Evolutionary conservation across 768 basidiomycete genomes (phyloP).

Genomic region (Suillus spraguei): DNA sequence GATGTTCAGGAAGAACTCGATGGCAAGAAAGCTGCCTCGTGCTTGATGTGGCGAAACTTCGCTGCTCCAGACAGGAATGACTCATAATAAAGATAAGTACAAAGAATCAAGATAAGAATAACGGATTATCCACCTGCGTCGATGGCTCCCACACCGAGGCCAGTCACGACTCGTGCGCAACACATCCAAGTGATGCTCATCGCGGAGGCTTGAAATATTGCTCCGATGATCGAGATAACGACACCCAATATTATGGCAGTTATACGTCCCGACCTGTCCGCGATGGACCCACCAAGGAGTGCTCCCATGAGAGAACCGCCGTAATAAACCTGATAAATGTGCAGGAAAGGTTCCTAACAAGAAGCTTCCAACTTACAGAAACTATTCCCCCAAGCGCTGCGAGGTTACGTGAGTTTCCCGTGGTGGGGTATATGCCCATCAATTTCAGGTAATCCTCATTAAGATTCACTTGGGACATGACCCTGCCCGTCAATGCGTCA

Average conservation of each 20-base stretch:
- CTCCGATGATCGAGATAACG: constrained; percentile 10
- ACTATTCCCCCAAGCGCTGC: constrained; percentile 14
- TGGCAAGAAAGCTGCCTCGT: constrained; percentile 11
- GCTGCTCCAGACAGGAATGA: constrained; percentile 14
- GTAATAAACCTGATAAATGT: not conserved
- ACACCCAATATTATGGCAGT: constrained; percentile 13
- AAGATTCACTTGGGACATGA: constrained; percentile 14
- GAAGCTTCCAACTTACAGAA: constrained; percentile 8
- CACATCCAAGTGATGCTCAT: constrained; percentile 17
- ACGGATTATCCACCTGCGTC: constrained; percentile 5
- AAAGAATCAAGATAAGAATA: not conserved
- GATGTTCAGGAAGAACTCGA: constrained; percentile 13
- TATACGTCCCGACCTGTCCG: constrained; percentile 12
- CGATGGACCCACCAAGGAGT: constrained; percentile 8
- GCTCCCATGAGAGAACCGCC: constrained; percentile 9
- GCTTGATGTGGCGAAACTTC: constrained; percentile 14
- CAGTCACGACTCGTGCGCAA: constrained; percentile 12
- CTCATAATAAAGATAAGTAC: not conserved
- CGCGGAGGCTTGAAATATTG: constrained; percentile 11
- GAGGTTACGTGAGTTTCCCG: constrained; percentile 13
- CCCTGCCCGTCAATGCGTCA: not conserved
- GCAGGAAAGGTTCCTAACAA: not conserved
- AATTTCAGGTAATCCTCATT: constrained; percentile 11
- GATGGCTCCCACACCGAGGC: constrained; percentile 11
- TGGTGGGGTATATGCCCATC: constrained; percentile 13